These are phyloP conservation scores for Chalaropsis thielavioides DNA, from an alignment of 2,329 filamentous ascomycete species.

Conservation along the genomic window DNA sequence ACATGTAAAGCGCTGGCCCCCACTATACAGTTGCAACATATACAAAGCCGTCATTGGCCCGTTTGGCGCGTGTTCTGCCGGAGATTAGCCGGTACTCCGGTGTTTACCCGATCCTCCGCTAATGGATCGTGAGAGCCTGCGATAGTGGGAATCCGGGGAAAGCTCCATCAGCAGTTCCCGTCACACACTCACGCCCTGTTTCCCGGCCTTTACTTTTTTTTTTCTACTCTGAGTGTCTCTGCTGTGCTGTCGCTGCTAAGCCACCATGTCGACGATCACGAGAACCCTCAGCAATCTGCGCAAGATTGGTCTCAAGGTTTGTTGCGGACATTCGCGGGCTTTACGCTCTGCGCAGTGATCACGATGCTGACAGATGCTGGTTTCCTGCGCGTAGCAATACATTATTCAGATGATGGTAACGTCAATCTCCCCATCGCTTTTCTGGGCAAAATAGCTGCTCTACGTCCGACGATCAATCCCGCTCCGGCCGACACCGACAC, in stretches of 20 bases:
- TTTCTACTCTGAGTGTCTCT: neutral
- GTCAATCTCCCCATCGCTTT: neutral
- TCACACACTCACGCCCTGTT: neutral
- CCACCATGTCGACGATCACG: conserved; percentile 74
- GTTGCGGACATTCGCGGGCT: conserved; percentile 19
- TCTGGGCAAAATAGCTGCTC: neutral
- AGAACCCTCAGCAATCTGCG: conserved; percentile 79
- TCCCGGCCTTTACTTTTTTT: neutral
- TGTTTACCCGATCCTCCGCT: neutral
- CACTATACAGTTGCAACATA: neutral
- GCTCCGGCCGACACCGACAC: no score
- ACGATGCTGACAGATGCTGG: conserved; percentile 2
- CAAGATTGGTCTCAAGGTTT: conserved; percentile 75
- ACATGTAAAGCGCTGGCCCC: neutral
- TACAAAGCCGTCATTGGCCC: neutral
- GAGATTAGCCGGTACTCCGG: no score
- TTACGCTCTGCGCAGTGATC: neutral
- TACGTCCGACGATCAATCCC: neutral
- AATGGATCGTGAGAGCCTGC: neutral
- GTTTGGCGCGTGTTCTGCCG: neutral
- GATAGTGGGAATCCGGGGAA: neutral
- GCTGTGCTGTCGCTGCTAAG: neutral
- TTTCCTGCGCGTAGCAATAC: conserved; percentile 51
- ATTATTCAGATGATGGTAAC: conserved; percentile 80
- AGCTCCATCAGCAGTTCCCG: neutral